Evolutionary conservation across 202 grass and related monocot species (phyloP).

Genomic region (Zizania palustris): DNA sequence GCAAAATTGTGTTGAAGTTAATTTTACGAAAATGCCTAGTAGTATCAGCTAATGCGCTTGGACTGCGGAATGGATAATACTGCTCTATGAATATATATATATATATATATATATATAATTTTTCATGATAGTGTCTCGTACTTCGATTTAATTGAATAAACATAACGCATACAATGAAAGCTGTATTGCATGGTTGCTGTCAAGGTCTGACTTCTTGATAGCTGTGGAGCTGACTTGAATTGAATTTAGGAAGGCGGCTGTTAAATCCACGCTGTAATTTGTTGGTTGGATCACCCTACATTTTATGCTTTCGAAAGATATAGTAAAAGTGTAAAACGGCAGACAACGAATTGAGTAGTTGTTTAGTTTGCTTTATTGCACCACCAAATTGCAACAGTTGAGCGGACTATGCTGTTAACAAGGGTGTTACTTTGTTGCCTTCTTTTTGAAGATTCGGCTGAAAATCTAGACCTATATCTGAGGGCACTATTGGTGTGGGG

Average conservation of each 20-base stretch:
- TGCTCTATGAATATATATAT: background rate
- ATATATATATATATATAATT: background rate
- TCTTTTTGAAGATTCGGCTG: background rate
- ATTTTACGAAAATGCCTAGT: background rate
- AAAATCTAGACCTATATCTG: background rate
- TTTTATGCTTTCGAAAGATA: background rate
- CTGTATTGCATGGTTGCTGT: background rate
- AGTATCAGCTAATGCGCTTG: background rate
- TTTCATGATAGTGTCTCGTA: background rate
- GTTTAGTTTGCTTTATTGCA: slow-evolving; percentile 1
- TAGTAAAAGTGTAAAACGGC: background rate
- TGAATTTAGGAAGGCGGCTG: background rate
- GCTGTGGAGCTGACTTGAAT: background rate
- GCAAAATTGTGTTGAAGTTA: background rate
- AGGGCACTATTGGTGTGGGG: background rate
- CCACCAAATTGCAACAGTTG: background rate
- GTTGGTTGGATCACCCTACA: slow-evolving; percentile 14
- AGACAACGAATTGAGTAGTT: background rate
- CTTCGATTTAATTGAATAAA: background rate
- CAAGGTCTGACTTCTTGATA: background rate
- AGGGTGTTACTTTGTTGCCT: background rate
- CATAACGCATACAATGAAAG: background rate
- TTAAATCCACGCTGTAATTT: slow-evolving; percentile 37
- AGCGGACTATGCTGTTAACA: no score
- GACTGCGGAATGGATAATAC: background rate